Conservation (phyloP, 176 grass and related monocot species). For the Oryza coarctata region DNA sequence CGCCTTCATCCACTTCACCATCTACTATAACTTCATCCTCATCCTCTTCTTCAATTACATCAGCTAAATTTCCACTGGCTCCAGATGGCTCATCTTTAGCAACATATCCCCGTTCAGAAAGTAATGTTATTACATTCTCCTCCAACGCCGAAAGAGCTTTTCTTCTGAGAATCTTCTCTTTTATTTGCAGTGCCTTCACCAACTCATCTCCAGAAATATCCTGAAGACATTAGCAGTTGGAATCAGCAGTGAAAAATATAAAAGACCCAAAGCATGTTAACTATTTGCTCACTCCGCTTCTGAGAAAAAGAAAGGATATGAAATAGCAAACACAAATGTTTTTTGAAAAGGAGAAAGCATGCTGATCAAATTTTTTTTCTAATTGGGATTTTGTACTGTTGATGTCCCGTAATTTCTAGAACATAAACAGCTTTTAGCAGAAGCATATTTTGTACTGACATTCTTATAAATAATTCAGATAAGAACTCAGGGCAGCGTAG, state of each 20-base stretch:
- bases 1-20: slow-evolving; percentile 98
- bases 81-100: slow-evolving; percentile 55
- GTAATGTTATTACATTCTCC: slow-evolving; percentile 83
- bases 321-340: slow-evolving; percentile 19
- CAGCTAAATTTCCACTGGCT: slow-evolving; percentile 51
- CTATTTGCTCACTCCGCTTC: neutral
- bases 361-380: neutral
- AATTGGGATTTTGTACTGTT: slow-evolving; percentile 1
- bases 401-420: slow-evolving; percentile 12
- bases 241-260: slow-evolving; percentile 13
- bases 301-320: neutral
- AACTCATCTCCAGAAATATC: slow-evolving; percentile 93
- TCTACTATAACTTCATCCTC: slow-evolving; percentile 85
- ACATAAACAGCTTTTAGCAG: neutral
- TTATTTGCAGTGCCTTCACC: slow-evolving; percentile 91
- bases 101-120: slow-evolving; percentile 89
- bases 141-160: slow-evolving; percentile 83
- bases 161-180: slow-evolving; percentile 86
- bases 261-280: slow-evolving; percentile 2
- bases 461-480: neutral
- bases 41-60: slow-evolving; percentile 69
- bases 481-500: neutral
- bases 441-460: slow-evolving; percentile 7
- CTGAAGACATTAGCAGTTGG: slow-evolving; percentile 51
- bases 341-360: slow-evolving; percentile 3